Conservation (phyloP, 108 stramenopile genomes). For the Nitzschia inconspicua region DNA sequence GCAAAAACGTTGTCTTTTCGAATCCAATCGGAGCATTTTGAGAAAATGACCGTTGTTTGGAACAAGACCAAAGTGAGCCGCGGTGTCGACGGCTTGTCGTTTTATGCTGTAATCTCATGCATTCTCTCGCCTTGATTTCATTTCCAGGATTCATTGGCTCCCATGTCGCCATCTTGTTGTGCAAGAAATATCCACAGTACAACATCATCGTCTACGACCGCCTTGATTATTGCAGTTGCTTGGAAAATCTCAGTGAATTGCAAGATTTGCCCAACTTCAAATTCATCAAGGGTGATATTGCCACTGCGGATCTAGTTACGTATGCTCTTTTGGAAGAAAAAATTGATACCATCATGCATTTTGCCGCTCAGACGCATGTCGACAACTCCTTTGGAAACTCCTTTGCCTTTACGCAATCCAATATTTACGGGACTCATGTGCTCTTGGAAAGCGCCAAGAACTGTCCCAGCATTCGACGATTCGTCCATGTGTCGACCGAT, state of each 20-base stretch:
- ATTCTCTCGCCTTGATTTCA: too few species aligned
- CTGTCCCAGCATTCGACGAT: constrained; percentile 76
- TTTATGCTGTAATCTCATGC: too few species aligned
- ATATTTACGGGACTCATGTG: constrained; percentile 98
- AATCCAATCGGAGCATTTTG: too few species aligned
- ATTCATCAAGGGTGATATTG: constrained; percentile 97
- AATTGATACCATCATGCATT: constrained; percentile 98
- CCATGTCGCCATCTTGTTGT: constrained; percentile 92
- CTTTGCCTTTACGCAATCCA: constrained; percentile 97
- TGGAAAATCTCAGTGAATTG: constrained; percentile 89
- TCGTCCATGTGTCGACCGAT: constrained; percentile 98
- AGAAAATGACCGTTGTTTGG: too few species aligned
- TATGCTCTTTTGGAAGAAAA: constrained; percentile 91
- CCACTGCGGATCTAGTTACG: constrained; percentile 89
- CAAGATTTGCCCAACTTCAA: constrained; percentile 91
- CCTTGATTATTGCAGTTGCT: constrained; percentile 96
- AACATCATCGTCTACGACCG: constrained; percentile 96
- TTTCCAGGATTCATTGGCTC: constrained; percentile 87
- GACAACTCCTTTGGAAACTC: constrained; percentile 99
- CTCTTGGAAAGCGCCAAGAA: constrained; percentile 95
- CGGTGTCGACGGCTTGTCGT: too few species aligned
- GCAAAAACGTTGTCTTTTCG: too few species aligned
- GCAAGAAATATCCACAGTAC: constrained; percentile 95
- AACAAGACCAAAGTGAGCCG: too few species aligned
- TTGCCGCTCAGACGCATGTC: constrained; percentile 98